phyloP scores from a whole-genome alignment of 768 basidiomycete species.

The Leccinum uliginosum region DNA sequence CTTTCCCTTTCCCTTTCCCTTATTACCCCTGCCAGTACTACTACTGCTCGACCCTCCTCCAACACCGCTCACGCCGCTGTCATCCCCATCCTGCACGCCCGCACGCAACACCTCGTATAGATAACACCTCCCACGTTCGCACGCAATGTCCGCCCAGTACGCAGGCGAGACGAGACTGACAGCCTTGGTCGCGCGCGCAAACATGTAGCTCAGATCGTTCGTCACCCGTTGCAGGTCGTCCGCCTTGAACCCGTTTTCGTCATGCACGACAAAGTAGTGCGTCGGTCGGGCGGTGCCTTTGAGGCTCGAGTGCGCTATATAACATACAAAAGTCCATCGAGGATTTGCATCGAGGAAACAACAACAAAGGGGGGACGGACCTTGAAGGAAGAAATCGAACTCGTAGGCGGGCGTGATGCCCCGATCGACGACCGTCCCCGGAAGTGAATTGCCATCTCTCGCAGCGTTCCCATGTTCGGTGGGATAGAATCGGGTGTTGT shows the following conservation, averaged over 20 bases:
- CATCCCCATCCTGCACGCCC: not conserved
- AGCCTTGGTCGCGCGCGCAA: constrained; percentile 52
- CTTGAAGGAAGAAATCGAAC: constrained; percentile 54
- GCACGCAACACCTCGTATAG: constrained; percentile 41
- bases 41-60: constrained; percentile 3
- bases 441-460: constrained; percentile 43
- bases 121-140: constrained; percentile 53
- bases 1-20: constrained; percentile 29
- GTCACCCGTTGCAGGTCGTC: constrained; percentile 49
- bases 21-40: constrained; percentile 9
- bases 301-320: constrained; percentile 37
- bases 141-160: constrained; percentile 44
- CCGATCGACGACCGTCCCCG: constrained; percentile 54
- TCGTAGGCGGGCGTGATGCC: constrained; percentile 52
- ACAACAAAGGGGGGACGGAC: constrained; percentile 13
- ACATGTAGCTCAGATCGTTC: constrained; percentile 51
- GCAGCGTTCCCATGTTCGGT: constrained; percentile 36
- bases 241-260: constrained; percentile 47
- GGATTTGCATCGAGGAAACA: not conserved
- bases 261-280: constrained; percentile 53
- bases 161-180: constrained; percentile 35
- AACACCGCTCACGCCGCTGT: not conserved
- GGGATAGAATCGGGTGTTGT: constrained; percentile 54
- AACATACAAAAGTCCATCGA: not conserved
- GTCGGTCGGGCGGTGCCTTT: constrained; percentile 46